These are phyloP conservation scores for Bisporella sp. DNA, from an alignment of 2,329 filamentous ascomycete species.

Conservation along the genomic window DNA sequence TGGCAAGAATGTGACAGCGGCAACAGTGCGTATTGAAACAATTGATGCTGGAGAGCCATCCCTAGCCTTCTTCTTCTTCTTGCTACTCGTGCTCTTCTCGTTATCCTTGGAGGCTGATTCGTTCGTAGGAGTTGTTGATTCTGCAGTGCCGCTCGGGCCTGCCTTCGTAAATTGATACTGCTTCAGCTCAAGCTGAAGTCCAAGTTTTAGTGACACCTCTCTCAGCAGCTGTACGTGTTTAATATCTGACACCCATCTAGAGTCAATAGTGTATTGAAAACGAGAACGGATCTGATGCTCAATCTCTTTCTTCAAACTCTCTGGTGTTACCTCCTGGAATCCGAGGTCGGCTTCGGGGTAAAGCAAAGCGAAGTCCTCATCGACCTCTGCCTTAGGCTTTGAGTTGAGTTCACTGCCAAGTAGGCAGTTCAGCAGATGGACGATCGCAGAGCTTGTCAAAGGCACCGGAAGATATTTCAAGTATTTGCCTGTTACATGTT, in stretches of 20 bases:
- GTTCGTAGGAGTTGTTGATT: slow-evolving; percentile 28
- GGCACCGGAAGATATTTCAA: slow-evolving; percentile 73
- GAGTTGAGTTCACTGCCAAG: slow-evolving; percentile 70
- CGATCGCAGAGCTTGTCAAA: slow-evolving; percentile 70
- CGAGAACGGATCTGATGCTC: slow-evolving; percentile 64
- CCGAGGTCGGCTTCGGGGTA: slow-evolving; percentile 78
- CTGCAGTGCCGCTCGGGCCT: slow-evolving; percentile 23
- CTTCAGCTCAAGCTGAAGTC: slow-evolving; percentile 78
- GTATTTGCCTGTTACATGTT: slow-evolving; percentile 78
- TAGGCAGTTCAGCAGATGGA: slow-evolving; percentile 91
- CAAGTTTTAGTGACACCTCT: slow-evolving; percentile 82
- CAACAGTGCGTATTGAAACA: slow-evolving; percentile 37
- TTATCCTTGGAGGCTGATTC: slow-evolving; percentile 38
- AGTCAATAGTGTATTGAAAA: slow-evolving; percentile 68
- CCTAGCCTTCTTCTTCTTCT: slow-evolving; percentile 55
- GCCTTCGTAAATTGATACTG: slow-evolving; percentile 57
- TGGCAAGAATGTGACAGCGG: slow-evolving; percentile 60
- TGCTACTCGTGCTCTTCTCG: slow-evolving; percentile 23
- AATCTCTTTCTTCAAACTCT: slow-evolving; percentile 62
- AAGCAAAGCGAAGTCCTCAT: slow-evolving; percentile 64
- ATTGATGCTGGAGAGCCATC: slow-evolving; percentile 39
- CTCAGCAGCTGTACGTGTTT: slow-evolving; percentile 80
- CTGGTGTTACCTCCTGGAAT: slow-evolving; percentile 74
- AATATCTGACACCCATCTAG: slow-evolving; percentile 59
- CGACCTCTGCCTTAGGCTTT: slow-evolving; percentile 72